Base-by-base conservation (phyloP, 768 basidiomycete species). In the Trametes maxima region DNA sequence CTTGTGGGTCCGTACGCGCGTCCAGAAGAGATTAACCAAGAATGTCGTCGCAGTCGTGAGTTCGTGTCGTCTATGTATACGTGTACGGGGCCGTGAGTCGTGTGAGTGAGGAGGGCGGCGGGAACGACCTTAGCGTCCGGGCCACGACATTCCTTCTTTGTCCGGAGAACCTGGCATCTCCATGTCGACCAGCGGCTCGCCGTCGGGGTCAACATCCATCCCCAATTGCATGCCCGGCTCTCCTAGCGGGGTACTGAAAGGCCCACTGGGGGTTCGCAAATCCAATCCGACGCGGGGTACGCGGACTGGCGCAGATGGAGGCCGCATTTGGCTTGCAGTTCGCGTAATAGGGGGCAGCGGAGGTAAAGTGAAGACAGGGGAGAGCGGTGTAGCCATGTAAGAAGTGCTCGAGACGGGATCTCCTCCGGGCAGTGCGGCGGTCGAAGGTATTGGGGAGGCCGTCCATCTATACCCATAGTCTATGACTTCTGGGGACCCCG, bases 141-240 rank as follows among this genome's bases (percentile, higher is more conserved):
- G 77, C 33, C 81, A 75, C 13, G 81, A 62, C 69, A 78, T 74
- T 28, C 73, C 54, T 59, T 82, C 81, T 68, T 83, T 84, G 64
- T 78, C 77, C 0, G 78, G 78, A 7, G 80, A 79, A 10, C 75
- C 77, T 1, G 80, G 78, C 52, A 79, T 75, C 48, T 68, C 62
- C 35, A 72, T 60, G 21, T 60, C 57, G n/a, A 11, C 63, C 10
- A 65, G 59, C 37, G 57, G 59, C 39, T 77, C 79, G 1, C 81
- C 81, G 54, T 83, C 82, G 2, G 78, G 75, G 61, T 82, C 83
- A 48, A 78, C 60, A 36, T 62, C 54, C 57, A 64, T 55, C 16
- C 62, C 65, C 21, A 46, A 1, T 22, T 58, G 63, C 57, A 64
- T 55, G n/a, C 62, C 64, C n/a, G 35, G 22, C 22, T 51, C 65